Evolutionary conservation across 306 rosid species (phyloP).

Genomic region (Canavalia ensiformis): DNA sequence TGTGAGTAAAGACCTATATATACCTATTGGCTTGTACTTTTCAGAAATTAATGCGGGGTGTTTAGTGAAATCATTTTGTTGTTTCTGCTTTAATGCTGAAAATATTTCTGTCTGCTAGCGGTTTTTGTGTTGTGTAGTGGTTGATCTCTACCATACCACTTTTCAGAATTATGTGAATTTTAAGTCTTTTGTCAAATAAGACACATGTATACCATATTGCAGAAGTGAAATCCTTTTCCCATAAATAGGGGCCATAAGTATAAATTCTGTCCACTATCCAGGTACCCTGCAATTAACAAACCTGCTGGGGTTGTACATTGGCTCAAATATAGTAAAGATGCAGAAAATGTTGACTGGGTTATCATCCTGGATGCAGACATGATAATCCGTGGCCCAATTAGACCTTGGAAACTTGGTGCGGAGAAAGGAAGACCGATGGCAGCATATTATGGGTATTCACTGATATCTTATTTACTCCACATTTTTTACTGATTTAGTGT

Average conservation of each 20-base stretch:
- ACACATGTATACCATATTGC: neutral
- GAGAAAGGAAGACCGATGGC: constrained; percentile 55
- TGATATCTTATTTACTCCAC: neutral
- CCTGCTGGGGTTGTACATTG: constrained; percentile 51
- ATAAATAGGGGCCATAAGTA: neutral
- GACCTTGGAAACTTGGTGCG: constrained; percentile 46
- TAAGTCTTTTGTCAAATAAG: constrained; percentile 13
- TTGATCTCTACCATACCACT: constrained; percentile 23
- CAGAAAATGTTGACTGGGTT: constrained; percentile 52
- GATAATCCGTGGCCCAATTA: constrained; percentile 51
- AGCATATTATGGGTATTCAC: constrained; percentile 49
- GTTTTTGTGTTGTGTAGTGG: constrained; percentile 13
- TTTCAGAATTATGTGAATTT: constrained; percentile 4
- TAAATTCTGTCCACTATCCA: constrained; percentile 38
- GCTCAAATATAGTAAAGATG: constrained; percentile 50
- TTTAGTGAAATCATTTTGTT: neutral
- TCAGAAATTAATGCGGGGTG: neutral
- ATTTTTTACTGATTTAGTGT: neutral
- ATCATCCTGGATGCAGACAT: constrained; percentile 51
- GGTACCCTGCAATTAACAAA: constrained; percentile 54
- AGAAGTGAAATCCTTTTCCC: constrained; percentile 27
- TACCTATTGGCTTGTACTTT: constrained; percentile 8
- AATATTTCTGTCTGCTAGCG: neutral
- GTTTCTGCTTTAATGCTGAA: neutral
- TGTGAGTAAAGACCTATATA: neutral